Base-by-base conservation (phyloP, 2,329 filamentous ascomycete genomes). In the Diaporthe longicolla region DNA sequence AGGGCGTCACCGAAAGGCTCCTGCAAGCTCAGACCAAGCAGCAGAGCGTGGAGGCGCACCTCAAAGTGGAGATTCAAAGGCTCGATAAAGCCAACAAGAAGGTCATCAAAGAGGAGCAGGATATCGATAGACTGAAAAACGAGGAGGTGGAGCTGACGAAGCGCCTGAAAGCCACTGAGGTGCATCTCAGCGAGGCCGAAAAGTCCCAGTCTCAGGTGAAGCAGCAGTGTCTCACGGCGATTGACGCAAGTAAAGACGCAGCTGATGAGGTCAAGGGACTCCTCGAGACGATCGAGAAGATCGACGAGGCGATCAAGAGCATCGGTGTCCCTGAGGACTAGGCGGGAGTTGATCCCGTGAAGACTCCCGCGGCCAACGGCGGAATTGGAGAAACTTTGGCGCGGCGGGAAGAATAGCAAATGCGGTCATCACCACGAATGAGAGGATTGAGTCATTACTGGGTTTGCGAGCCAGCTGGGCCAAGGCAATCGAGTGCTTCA, bases 1-100 rank as follows among this genome's bases (percentile, higher is more conserved):
- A 37, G 21, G 35, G 3, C 32, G 19, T 32, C 55, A 21, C 13
- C 32, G 29, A 13, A 9, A 15, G 6, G 11, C 50, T 54, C 50
- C 4, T 3, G 50, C 3, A 29, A 5, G 19, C 50, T 1, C 24
- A 54, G 24, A 4, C 0, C 24, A 2, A n/a, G 4, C 29, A 15
- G 55, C 0, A 10, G 1, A 9, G n/a, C 2, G 32, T 19, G 5
- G 15, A 32, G 54, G 7, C 7, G 17, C 0, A 19, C 0, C 8
- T 21, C 17, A 2, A 10, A 6, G 1, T 10, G 9, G 32, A 21
- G 19, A 1, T 6, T 17, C 1, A 11, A 8, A 19, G 32, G 26
- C 19, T 4, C 17, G 29, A 4, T 1, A 8, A 29, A 3, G 54
- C 54, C 8, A 4, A n/a, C 29, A 8, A 35, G 17, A 9, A 19